Evolutionary conservation across 108 stramenopile species (phyloP), one percentile per base, ranked within the genome.

Genomic region (Schizochytrium sp.): DNA sequence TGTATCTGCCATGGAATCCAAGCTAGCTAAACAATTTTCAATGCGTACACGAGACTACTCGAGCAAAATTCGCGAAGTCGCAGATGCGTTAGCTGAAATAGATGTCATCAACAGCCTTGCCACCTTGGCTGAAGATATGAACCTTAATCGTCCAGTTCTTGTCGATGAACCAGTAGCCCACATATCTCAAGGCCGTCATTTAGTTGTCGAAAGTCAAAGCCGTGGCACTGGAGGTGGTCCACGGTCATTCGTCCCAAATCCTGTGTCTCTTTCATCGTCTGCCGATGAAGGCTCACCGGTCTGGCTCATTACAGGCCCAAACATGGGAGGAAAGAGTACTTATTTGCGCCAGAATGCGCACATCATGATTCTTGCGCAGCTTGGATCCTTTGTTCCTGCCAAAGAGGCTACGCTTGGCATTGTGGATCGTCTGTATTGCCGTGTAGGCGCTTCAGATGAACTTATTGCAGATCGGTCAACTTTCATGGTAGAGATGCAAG

Each of bases 401-500:
- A 96, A 96, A 72, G 92, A 95, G 73, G 98, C 97, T 15, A 87
- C 91, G 3, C 87, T 98, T 3, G 88, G 60, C 61, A 89, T 97
- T 45, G 89, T 94, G 41, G 96, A 96, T 72, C 93, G 95, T 57
- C 90, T 97, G 42, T 96, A 95, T 72, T 93, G 95, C 49, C 87
- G 98, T 55, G 97, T 97, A 58, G 97, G 97, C 42, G 96, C 95
- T 4, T 88, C 94, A 13, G 98, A 97, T 88, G 97, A 97, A 72
- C 95, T 96, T 89, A 96, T 96, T 61, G 95, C 96, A 60, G 97
- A 97, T 89, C 95, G 97, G 44, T 97, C 97, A 4, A 96, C 97
- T 0, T 98, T 98, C 89, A 94, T 98, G 94, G 88, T 95, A 59
- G 98, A 97, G 91, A 97, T 98, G 97, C 95, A 96, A 87, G 97